Evolutionary conservation across 2,329 filamentous ascomycete genomes (phyloP).

Genomic region (Geosmithia morbida): DNA sequence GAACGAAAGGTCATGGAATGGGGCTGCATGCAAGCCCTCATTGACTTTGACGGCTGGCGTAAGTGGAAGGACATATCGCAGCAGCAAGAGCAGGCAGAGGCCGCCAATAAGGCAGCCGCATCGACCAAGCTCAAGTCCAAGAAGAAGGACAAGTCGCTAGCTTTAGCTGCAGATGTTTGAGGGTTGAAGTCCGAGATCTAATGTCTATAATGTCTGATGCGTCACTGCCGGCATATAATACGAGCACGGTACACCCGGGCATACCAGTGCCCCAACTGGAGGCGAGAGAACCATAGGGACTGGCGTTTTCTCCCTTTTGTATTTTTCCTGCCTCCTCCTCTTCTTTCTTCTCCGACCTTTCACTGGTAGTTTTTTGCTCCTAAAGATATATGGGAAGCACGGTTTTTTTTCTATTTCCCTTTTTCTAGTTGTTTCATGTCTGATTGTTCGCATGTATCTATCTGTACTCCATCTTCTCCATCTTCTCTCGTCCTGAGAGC

Average conservation of each 20-base stretch:
- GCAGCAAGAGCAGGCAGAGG: slow-evolving; percentile 14
- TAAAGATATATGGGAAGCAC: not conserved
- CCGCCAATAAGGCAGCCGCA: slow-evolving; percentile 18
- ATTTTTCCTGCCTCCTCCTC: not conserved
- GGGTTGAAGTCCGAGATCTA: too few relatives aligned
- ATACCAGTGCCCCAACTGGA: not conserved
- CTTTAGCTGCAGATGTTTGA: not conserved
- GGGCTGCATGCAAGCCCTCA: slow-evolving; percentile 98
- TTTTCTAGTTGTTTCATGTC: not conserved
- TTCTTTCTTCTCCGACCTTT: not conserved
- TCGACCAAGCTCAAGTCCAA: slow-evolving; percentile 23
- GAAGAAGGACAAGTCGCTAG: slow-evolving; percentile 13
- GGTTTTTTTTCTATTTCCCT: not conserved
- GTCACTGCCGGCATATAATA: not conserved
- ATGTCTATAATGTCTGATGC: too few relatives aligned
- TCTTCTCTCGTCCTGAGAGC: not conserved
- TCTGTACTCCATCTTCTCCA: not conserved
- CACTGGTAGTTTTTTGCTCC: not conserved
- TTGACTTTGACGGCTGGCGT: slow-evolving; percentile 96
- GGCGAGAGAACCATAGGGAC: not conserved
- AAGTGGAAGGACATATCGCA: slow-evolving; percentile 80
- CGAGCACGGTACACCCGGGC: too few relatives aligned
- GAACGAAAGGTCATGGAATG: slow-evolving; percentile 97
- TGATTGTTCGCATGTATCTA: not conserved
- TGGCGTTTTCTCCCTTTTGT: not conserved